A percentile compares a stretch with the other conserved stretches of the same genome.
phyloP scores from a whole-genome alignment of 345 rosid genomes.

The Draba incana region DNA sequence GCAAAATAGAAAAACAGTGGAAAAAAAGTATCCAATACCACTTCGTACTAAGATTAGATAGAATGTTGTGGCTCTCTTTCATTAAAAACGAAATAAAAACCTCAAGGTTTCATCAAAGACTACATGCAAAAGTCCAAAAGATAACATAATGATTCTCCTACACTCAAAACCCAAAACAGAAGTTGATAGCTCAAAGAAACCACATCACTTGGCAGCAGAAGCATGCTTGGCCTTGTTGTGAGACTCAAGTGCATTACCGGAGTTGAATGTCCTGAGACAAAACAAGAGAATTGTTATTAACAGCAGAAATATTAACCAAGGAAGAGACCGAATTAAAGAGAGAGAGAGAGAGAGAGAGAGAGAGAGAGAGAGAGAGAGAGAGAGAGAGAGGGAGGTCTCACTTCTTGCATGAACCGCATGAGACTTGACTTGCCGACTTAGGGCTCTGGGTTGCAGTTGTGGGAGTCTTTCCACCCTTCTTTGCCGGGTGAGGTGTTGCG shows the following conservation, averaged over 20 bases:
- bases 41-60: no score
- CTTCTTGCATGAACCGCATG: slow-evolving; percentile 81
- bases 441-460: slow-evolving; percentile 47
- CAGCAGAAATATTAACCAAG: not conserved
- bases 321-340: not conserved
- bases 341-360: not conserved
- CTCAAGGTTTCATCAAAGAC: slow-evolving; percentile 25
- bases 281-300: not conserved
- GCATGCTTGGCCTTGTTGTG: slow-evolving; percentile 43
- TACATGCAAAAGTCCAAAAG: slow-evolving; percentile 6
- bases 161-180: slow-evolving; percentile 19
- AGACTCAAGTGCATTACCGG: slow-evolving; percentile 31
- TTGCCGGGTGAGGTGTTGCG: slow-evolving; percentile 82
- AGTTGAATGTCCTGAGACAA: slow-evolving; percentile 38
- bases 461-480: slow-evolving; percentile 52
- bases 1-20: no score
- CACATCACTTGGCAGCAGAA: slow-evolving; percentile 37
- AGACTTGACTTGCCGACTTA: slow-evolving; percentile 65
- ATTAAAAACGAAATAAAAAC: not conserved
- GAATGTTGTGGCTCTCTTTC: not conserved
- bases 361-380: not conserved
- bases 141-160: not conserved
- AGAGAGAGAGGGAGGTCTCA: slow-evolving; percentile 30
- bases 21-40: no score
- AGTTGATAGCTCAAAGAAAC: slow-evolving; percentile 3